phyloP scores from a whole-genome alignment of 2,329 filamentous ascomycete genomes.

The Verticillium longisporum region DNA sequence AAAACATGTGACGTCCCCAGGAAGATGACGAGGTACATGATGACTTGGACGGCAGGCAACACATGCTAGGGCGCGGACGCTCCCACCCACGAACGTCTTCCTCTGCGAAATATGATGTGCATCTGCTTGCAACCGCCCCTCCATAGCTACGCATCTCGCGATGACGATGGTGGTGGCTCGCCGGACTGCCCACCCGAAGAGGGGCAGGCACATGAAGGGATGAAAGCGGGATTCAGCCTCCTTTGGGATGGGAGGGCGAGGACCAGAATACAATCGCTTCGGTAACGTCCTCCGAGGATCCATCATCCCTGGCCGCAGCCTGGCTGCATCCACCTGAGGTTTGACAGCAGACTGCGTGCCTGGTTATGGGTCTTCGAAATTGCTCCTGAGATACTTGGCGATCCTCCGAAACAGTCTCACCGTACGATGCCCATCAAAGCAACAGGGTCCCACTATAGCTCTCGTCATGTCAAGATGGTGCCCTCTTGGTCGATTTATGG shows the following conservation, averaged over 20 bases:
- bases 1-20: background rate
- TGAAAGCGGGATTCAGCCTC: background rate
- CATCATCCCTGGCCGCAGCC: background rate
- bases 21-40: background rate
- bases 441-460: background rate
- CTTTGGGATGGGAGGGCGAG: background rate
- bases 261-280: background rate
- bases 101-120: background rate
- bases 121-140: background rate
- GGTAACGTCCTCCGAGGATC: background rate
- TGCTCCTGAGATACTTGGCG: background rate
- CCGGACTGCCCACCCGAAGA: background rate
- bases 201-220: background rate
- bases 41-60: background rate
- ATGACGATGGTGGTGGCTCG: background rate
- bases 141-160: background rate
- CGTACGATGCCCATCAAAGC: background rate
- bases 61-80: background rate
- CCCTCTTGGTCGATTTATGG: background rate
- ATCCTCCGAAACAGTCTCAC: background rate
- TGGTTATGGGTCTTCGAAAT: background rate
- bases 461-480: background rate
- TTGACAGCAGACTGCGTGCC: background rate
- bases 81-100: background rate
- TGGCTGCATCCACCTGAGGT: background rate